phyloP scores from a whole-genome alignment of 495 filamentous ascomycete genomes.

The Hypoxylon rickii region DNA sequence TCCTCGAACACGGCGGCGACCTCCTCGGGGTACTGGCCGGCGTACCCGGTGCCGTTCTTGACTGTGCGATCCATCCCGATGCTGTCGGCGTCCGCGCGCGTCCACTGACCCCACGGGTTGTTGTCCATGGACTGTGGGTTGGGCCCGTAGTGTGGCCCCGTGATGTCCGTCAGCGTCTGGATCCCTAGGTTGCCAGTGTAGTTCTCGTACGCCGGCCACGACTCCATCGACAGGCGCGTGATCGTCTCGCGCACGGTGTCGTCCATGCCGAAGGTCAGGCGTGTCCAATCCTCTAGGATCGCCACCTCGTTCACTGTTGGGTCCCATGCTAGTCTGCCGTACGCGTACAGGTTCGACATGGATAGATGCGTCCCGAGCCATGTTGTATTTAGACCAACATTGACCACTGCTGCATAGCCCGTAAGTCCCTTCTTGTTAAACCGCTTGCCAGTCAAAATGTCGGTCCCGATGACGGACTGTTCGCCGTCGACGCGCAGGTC shows the following conservation, averaged over 20 bases:
- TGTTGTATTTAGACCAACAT: conserved; percentile 67
- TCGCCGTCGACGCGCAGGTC: conserved; percentile 63
- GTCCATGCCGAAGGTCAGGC: conserved; percentile 65
- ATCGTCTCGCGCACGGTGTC: conserved; percentile 59
- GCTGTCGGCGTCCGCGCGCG: conserved; percentile 59
- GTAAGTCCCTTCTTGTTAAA: conserved; percentile 60
- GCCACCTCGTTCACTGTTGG: conserved; percentile 47
- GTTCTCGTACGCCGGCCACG: conserved; percentile 72
- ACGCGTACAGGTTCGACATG: conserved; percentile 76
- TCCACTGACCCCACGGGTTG: conserved; percentile 77
- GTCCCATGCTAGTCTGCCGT: conserved; percentile 68
- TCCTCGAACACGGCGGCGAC: conserved; percentile 61
- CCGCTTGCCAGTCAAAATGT: conserved; percentile 63
- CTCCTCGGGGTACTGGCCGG: conserved; percentile 68
- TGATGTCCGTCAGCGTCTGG: conserved; percentile 71
- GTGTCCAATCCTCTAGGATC: conserved; percentile 67
- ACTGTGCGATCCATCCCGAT: conserved; percentile 78
- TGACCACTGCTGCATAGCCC: conserved; percentile 70
- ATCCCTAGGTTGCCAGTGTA: conserved; percentile 73
- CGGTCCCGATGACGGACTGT: conserved; percentile 54
- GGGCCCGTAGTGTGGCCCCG: conserved; percentile 68
- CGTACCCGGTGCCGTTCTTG: conserved; percentile 64
- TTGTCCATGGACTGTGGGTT: conserved; percentile 68
- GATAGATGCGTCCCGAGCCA: conserved; percentile 72
- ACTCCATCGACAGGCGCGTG: conserved; percentile 66